These are phyloP conservation scores for Ogataea dorogensis DNA, from an alignment of 805 yeast genomes.

Conservation along the genomic window DNA sequence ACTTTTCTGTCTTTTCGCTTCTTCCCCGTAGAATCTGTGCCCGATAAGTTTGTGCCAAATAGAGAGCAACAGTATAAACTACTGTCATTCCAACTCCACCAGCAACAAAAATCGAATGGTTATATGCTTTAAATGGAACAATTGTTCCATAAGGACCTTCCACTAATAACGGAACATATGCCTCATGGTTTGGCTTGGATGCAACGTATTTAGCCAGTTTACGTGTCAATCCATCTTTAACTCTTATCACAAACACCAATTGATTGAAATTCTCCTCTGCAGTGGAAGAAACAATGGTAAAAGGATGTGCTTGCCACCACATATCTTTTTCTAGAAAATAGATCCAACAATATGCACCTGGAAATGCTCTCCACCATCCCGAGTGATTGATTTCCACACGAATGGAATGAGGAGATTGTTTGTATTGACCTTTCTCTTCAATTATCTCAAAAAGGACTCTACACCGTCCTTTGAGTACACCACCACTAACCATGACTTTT, in stretches of 20 bases:
- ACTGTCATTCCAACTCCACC: conserved; percentile 71
- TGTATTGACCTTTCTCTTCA: conserved; percentile 4
- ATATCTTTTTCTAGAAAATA: conserved; percentile 44
- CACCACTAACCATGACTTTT: conserved; percentile 60
- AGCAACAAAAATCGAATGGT: conserved; percentile 50
- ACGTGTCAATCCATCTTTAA: conserved; percentile 54
- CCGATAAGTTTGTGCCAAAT: conserved; percentile 34
- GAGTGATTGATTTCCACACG: conserved; percentile 52
- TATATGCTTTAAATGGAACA: conserved; percentile 47
- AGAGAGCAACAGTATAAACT: conserved; percentile 45
- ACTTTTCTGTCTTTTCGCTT: conserved; percentile 19
- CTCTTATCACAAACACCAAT: conserved; percentile 43
- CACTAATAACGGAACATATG: conserved; percentile 42
- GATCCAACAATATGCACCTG: conserved; percentile 64
- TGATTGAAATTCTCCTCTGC: conserved; percentile 43
- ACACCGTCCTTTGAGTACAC: conserved; percentile 49
- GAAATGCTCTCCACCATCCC: conserved; percentile 50
- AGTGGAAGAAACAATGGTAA: conserved; percentile 48
- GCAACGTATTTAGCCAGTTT: conserved; percentile 35
- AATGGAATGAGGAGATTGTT: conserved; percentile 38
- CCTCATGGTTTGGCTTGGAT: conserved; percentile 34
- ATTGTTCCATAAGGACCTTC: conserved; percentile 63
- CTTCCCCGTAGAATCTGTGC: conserved; percentile 30
- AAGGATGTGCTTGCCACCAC: conserved; percentile 71
- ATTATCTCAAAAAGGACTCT: conserved; percentile 27